Evolutionary conservation across 139 green algal species (phyloP).

Genomic region (Nannochloris sp.): DNA sequence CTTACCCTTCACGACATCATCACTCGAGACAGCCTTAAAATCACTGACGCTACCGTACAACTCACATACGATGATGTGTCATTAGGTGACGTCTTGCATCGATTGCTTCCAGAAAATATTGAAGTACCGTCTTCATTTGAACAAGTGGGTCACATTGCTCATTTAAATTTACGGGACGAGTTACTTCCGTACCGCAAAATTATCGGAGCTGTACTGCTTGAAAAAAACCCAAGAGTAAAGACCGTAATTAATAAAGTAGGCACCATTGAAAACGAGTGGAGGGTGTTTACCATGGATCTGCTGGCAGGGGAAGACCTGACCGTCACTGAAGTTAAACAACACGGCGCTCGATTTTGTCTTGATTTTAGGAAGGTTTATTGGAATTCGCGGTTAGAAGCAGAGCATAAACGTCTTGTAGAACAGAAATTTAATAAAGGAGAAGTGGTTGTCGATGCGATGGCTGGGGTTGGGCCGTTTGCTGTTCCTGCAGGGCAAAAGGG

Average conservation of each 20-base stretch:
- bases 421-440: slow-evolving; percentile 46
- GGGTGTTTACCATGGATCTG: slow-evolving; percentile 92
- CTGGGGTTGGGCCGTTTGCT: slow-evolving; percentile 93
- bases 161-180: slow-evolving; percentile 90
- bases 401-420: slow-evolving; percentile 84
- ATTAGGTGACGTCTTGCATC: slow-evolving; percentile 28
- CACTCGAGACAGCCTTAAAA: not conserved
- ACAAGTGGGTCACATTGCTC: slow-evolving; percentile 89
- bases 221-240: slow-evolving; percentile 88
- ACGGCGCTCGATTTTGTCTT: slow-evolving; percentile 75
- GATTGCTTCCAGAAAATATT: slow-evolving; percentile 65
- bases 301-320: slow-evolving; percentile 65
- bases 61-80: not conserved
- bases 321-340: slow-evolving; percentile 63
- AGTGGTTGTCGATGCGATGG: slow-evolving; percentile 81
- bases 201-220: slow-evolving; percentile 78
- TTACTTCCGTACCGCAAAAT: slow-evolving; percentile 72
- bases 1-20: not conserved
- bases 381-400: slow-evolving; percentile 93
- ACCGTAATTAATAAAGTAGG: slow-evolving; percentile 96
- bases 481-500: slow-evolving; percentile 76
- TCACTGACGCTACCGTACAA: not conserved
- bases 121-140: slow-evolving; percentile 91
- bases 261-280: slow-evolving; percentile 87
- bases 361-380: slow-evolving; percentile 96